Percentiles rank a stretch among this genome's conserved stretches.
These are phyloP conservation scores for Colletotrichum destructivum DNA, from an alignment of 2,329 filamentous ascomycete species.

Conservation along the genomic window DNA sequence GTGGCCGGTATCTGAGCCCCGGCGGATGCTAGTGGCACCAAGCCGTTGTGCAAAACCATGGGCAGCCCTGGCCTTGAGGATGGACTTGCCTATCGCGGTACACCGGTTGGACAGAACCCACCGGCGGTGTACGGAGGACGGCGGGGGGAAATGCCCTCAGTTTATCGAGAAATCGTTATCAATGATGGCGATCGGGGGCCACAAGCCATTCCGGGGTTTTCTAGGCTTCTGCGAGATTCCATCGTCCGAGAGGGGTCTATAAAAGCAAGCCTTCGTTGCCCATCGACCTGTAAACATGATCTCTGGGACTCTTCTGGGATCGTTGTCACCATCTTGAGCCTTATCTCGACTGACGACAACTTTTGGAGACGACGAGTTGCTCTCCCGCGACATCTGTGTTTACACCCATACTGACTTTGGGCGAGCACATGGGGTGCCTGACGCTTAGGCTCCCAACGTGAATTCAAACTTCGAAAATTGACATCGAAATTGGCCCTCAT, in stretches of 20 bases:
- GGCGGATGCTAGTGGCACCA: constrained; percentile 23
- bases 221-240: constrained; percentile 30
- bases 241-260: constrained; percentile 19
- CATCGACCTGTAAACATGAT: neutral
- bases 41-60: constrained; percentile 20
- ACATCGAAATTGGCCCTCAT: neutral
- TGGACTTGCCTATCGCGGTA: constrained; percentile 41
- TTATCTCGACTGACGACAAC: neutral
- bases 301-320: neutral
- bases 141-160: constrained; percentile 13
- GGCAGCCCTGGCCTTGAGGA: constrained; percentile 35
- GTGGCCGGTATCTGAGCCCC: constrained; percentile 18
- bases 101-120: constrained; percentile 28
- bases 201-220: neutral
- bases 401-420: neutral
- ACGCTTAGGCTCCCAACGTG: neutral
- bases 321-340: neutral
- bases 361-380: constrained; percentile 2
- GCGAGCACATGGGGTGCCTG: constrained; percentile 6
- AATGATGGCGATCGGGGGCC: constrained; percentile 24
- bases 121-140: constrained; percentile 29
- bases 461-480: neutral
- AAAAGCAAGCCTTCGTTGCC: constrained; percentile 24
- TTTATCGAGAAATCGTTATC: constrained; percentile 38
- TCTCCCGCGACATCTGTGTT: neutral